These are phyloP conservation scores for Colletotrichum sp. DNA, from an alignment of 2,329 filamentous ascomycete genomes.

Conservation along the genomic window DNA sequence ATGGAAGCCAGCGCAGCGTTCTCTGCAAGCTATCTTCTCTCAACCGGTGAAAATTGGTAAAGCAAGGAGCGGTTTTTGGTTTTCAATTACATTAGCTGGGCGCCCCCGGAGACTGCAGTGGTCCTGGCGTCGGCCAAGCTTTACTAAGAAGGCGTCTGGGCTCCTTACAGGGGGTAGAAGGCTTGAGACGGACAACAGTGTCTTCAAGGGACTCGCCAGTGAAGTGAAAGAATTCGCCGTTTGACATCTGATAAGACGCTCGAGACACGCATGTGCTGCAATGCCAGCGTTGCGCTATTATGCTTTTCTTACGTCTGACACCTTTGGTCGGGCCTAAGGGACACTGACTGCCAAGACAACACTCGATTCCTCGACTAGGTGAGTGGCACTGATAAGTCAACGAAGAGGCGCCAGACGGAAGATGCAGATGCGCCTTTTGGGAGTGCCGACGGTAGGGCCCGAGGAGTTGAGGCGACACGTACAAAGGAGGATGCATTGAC, in stretches of 20 bases:
- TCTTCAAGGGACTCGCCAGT: background rate
- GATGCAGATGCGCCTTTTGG: background rate
- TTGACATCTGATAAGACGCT: conserved; percentile 1
- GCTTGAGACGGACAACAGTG: conserved; percentile 10
- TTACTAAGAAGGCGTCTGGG: background rate
- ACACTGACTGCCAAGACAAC: background rate
- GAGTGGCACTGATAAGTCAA: conserved; percentile 2
- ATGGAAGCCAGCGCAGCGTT: background rate
- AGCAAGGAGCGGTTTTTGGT: background rate
- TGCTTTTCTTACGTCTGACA: background rate
- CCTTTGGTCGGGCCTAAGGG: background rate
- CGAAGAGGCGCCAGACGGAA: background rate
- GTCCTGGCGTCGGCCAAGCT: background rate
- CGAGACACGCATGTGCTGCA: conserved; percentile 10
- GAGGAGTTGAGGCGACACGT: background rate
- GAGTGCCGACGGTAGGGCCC: background rate
- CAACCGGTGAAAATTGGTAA: background rate
- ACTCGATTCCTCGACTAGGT: background rate
- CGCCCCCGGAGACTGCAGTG: background rate
- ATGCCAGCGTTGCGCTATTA: background rate
- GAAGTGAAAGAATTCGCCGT: background rate
- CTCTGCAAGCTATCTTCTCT: background rate
- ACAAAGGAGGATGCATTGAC: background rate
- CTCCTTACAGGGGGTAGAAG: background rate
- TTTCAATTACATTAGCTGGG: background rate